Base-by-base conservation (phyloP, 1,284 basidiomycete genomes). In the Trametes hirsuta region DNA sequence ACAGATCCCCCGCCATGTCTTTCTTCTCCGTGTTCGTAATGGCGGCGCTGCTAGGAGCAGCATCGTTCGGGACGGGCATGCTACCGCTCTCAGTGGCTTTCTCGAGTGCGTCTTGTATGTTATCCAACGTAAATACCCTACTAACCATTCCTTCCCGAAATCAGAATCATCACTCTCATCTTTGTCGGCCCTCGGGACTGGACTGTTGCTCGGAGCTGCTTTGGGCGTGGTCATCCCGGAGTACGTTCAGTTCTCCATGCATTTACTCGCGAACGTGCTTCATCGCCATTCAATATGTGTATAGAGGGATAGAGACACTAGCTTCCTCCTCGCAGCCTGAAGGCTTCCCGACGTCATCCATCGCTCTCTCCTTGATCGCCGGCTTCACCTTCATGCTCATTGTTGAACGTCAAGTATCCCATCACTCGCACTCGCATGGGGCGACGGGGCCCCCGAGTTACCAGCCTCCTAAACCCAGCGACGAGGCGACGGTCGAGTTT, bases 191-290 rank as follows among this genome's bases (percentile, higher is more conserved):
- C 73, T 94, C 24, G 90, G 93, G 22, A 90, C 90, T 34, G 95
- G 95, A n/a, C 76, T 97, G 18, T 81, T 97, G 24, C 82, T 97
- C 24, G 95, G 95, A 14, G 91, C 94, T 6, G 94, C 94, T 0
- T 76, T 97, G 65, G 93, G 93, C 10, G 87, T 97, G 34, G 93
- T 97, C 69, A 90, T 97, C 57, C 95, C 95, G 21, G 95, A 97
- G 93, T 93, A 73, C 70, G 89, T 81, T 25, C 30, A 30, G 30
- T 30, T 30, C 60, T 34, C 15, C 47, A 40, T 61, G 25, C 35
- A 35, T 36, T 30, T 30, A 30, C 30, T 30, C 30, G 30, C 5
- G 30, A 30, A 30, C 30, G 30, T 30, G 30, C 30, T 8, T 30
- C 30, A 12, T 50, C 37, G 30, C 30, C 30, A 30, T 30, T 30